Percentiles rank a stretch among this genome's conserved stretches.
These are phyloP conservation scores for Rachicladosporium sp. DNA, from an alignment of 2,329 filamentous ascomycete species.

Conservation along the genomic window DNA sequence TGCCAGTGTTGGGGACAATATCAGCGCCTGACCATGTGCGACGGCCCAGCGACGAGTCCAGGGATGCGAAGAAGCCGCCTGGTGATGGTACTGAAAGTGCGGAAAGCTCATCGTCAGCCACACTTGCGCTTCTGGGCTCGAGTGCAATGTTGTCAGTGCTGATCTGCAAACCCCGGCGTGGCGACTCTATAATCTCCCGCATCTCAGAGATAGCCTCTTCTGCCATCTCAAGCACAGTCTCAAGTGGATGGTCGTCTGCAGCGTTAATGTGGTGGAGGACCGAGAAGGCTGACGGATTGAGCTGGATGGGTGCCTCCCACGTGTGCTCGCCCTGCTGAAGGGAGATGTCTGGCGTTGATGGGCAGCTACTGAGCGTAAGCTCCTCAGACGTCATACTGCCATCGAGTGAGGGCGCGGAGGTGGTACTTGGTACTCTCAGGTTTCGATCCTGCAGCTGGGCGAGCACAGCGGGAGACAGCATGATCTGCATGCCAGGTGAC, in stretches of 20 bases:
- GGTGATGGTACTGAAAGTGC: conserved; percentile 82
- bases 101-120: conserved; percentile 50
- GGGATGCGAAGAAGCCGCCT: conserved; percentile 77
- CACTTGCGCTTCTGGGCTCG: conserved; percentile 29
- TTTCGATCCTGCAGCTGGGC: conserved; percentile 50
- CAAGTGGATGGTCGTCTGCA: conserved; percentile 24
- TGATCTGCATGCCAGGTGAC: conserved; percentile 35
- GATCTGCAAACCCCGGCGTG: conserved; percentile 30
- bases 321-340: conserved; percentile 44
- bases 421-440: conserved; percentile 58
- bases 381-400: conserved; percentile 83
- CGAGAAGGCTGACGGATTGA: conserved; percentile 69
- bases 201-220: conserved; percentile 43
- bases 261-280: conserved; percentile 64
- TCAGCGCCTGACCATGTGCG: conserved; percentile 64
- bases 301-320: conserved; percentile 48
- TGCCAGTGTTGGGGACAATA: conserved; percentile 65
- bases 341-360: conserved; percentile 63
- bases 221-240: conserved; percentile 30
- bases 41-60: conserved; percentile 57
- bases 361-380: conserved; percentile 68
- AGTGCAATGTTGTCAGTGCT: conserved; percentile 15
- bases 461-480: conserved; percentile 38
- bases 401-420: conserved; percentile 77
- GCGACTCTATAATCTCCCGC: conserved; percentile 44